Percentiles rank a stretch among this genome's conserved stretches.
These are phyloP conservation scores for Purpureocillium takamizusanense DNA, from an alignment of 2,329 filamentous ascomycete genomes.

Conservation along the genomic window DNA sequence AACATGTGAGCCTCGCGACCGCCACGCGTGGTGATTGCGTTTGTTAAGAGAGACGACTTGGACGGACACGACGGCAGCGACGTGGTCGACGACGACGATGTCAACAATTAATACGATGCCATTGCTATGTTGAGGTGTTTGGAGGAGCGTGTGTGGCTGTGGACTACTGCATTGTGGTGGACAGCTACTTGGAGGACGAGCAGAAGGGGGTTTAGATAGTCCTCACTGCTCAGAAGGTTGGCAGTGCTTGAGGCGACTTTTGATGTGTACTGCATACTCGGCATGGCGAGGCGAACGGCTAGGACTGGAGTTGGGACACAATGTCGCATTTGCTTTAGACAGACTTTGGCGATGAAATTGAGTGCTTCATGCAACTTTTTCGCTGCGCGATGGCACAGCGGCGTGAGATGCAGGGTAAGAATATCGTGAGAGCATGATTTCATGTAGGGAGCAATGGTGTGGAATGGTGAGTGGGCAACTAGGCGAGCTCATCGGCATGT, in stretches of 20 bases:
- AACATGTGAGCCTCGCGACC: background rate
- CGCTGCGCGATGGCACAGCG: too few species aligned
- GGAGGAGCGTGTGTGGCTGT: slow-evolving; percentile 8
- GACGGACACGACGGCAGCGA: background rate
- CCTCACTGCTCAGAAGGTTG: slow-evolving; percentile 26
- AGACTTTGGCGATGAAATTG: background rate
- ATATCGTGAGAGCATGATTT: too few species aligned
- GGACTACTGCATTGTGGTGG: slow-evolving; percentile 12
- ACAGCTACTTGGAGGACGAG: slow-evolving; percentile 24
- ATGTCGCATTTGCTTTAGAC: slow-evolving; percentile 1
- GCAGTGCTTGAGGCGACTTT: slow-evolving; percentile 5
- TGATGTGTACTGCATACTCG: slow-evolving; percentile 13
- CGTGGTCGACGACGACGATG: too few species aligned
- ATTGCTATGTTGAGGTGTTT: background rate
- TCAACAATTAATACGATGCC: background rate
- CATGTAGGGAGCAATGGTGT: too few species aligned
- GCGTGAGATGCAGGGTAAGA: too few species aligned
- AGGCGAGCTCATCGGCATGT: too few species aligned
- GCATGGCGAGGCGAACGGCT: slow-evolving; percentile 11
- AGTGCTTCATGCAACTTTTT: too few species aligned
- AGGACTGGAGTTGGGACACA: slow-evolving; percentile 1
- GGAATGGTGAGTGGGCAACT: too few species aligned
- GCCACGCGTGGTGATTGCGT: background rate
- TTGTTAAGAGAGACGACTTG: background rate
- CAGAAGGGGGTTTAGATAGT: slow-evolving; percentile 43